Evolutionary conservation across 257 asterid genomes (phyloP), one percentile per base, ranked within the genome.

Genomic region (Solanum stenotomum): DNA sequence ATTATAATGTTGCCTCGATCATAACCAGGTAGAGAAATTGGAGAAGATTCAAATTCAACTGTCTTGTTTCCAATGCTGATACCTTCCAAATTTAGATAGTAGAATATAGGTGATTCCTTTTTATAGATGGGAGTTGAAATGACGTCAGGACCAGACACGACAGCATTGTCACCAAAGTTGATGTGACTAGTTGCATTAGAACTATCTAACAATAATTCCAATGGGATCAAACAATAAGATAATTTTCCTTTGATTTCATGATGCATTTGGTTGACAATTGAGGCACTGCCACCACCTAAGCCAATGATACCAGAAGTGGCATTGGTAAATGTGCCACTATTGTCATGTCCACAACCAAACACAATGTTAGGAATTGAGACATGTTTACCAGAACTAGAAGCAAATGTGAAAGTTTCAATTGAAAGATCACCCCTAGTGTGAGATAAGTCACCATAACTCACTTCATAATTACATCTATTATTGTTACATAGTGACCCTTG

Each of bases 341-440:
- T 85, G 20, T 63, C 29, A 56, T 89, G 87, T 31, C 88, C 90
- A 12, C 90, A 89, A 16, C 90, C 90, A 37, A 85, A 86, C 4
- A 85, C 83, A 35, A 85, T 46, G 3, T 42, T 78, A 40, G 84
- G 84, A 78, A 42, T 78, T 2, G 13, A 25, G 0, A 40, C 14
- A 1, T 83, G 15, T 3, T 37, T 8, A 27, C 56, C 10, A 23
- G 86, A 89, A 9, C 76, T 23, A 12, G 46, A 25, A 5, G 89
- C 84, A 16, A 9, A 11, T 14, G 25, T 83, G 42, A 85, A 49
- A 25, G 56, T 85, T 2, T 85, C 87, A 14, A 10, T 38, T 3
- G 87, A 78, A 27, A 85, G 81, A 59, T 85, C 67, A 65, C 87
- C 87, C 10, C 4, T 14, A 3, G 42, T 68, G 5, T 25, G 11